Conservation (phyloP, 2,329 filamentous ascomycete genomes). For the Pseudocercospora musae region DNA sequence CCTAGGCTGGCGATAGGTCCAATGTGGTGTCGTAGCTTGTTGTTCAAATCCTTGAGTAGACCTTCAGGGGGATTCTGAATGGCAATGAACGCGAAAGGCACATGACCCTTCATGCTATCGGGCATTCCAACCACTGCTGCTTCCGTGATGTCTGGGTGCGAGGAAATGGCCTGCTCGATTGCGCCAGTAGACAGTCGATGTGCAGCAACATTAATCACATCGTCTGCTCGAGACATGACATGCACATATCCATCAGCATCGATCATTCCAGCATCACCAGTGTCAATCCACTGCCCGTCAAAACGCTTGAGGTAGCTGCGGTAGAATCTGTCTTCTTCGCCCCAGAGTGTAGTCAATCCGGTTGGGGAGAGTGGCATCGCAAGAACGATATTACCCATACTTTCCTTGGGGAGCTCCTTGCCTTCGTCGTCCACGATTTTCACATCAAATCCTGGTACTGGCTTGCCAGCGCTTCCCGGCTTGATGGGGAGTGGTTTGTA, state of each 20-base stretch:
- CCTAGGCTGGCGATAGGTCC: conserved; percentile 82
- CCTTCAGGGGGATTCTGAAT: conserved; percentile 50
- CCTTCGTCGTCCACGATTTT: conserved; percentile 79
- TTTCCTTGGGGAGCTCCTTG: conserved; percentile 64
- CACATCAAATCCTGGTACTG: conserved; percentile 89
- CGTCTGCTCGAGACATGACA: conserved; percentile 67
- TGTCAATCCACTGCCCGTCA: conserved; percentile 78
- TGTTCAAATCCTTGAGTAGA: conserved; percentile 65
- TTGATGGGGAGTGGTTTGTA: conserved; percentile 60
- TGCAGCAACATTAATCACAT: conserved; percentile 93
- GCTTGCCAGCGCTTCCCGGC: conserved; percentile 83
- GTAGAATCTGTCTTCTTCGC: conserved; percentile 82
- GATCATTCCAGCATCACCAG: conserved; percentile 84
- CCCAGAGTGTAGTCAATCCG: conserved; percentile 80
- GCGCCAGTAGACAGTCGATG: conserved; percentile 84
- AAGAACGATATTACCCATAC: conserved; percentile 90
- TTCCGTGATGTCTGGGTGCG: conserved; percentile 75
- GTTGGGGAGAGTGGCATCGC: conserved; percentile 79
- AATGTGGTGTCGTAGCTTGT: conserved; percentile 72
- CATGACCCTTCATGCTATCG: conserved; percentile 80
- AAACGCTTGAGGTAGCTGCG: conserved; percentile 82
- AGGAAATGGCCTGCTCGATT: conserved; percentile 87
- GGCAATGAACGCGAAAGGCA: conserved; percentile 85
- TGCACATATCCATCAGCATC: conserved; percentile 64
- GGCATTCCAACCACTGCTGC: conserved; percentile 83